phyloP scores from a whole-genome alignment of 805 yeast species.

The Candida sanyiensis region DNA sequence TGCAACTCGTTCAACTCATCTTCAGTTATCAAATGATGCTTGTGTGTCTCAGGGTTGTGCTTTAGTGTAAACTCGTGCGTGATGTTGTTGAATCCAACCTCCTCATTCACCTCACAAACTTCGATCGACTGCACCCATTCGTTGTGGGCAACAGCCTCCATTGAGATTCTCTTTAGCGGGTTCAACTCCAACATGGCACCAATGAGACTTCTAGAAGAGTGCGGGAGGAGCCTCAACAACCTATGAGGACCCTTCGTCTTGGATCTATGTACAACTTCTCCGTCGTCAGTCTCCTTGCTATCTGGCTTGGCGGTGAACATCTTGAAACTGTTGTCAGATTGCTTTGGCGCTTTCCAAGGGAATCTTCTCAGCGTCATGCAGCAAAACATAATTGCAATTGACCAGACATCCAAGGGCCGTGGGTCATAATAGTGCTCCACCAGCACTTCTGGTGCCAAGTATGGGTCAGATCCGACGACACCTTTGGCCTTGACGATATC shows the following conservation, averaged over 20 bases:
- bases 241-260: constrained; percentile 64
- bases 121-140: constrained; percentile 55
- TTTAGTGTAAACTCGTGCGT: constrained; percentile 21
- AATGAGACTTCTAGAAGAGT: constrained; percentile 54
- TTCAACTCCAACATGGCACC: constrained; percentile 59
- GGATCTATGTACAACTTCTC: constrained; percentile 29
- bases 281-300: constrained; percentile 11
- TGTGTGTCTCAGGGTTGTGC: constrained; percentile 37
- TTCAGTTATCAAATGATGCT: constrained; percentile 65
- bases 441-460: constrained; percentile 88
- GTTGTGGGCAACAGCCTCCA: constrained; percentile 50
- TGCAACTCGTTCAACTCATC: constrained; percentile 46
- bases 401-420: constrained; percentile 87
- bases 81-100: constrained; percentile 4
- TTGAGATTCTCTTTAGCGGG: constrained; percentile 50
- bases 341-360: constrained; percentile 94
- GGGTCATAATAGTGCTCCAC: constrained; percentile 63
- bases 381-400: constrained; percentile 84
- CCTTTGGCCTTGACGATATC: constrained; percentile 69
- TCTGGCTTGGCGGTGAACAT: constrained; percentile 49
- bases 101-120: constrained; percentile 37
- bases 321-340: constrained; percentile 66
- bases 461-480: constrained; percentile 93
- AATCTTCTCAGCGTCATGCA: constrained; percentile 83
- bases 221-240: constrained; percentile 65